Evolutionary conservation across 495 filamentous ascomycete genomes (phyloP).

Genomic region (Penicillium paxilli): DNA sequence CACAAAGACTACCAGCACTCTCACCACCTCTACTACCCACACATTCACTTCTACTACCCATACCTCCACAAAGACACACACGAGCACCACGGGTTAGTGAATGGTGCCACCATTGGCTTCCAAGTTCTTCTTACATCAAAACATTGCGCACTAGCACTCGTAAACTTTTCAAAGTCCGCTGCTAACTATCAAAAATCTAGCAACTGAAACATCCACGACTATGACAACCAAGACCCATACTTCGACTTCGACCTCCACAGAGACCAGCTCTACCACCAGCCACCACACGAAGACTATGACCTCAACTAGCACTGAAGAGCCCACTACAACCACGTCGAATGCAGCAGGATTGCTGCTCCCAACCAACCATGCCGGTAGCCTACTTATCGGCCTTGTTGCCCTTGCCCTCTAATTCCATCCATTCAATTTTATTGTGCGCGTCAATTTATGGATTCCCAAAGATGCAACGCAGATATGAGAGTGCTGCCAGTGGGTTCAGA

Average conservation of each 20-base stretch:
- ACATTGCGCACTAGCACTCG: too few relatives aligned
- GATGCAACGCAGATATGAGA: background rate
- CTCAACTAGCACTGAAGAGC: conserved; percentile 15
- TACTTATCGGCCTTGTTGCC: conserved; percentile 25
- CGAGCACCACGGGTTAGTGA: background rate
- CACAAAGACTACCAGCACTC: background rate
- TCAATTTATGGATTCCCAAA: background rate
- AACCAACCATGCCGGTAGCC: conserved; percentile 27
- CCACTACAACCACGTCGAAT: conserved; percentile 16
- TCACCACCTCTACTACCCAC: background rate
- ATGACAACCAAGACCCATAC: conserved; percentile 1
- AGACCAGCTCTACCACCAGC: conserved; percentile 18
- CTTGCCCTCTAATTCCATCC: conserved; percentile 21
- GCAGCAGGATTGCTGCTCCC: conserved; percentile 25
- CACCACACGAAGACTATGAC: conserved; percentile 13
- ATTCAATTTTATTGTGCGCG: too few relatives aligned
- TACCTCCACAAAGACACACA: background rate
- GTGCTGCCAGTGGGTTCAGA: background rate
- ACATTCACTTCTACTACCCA: background rate
- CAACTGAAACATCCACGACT: too few relatives aligned
- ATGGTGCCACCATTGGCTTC: background rate
- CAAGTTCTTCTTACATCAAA: background rate
- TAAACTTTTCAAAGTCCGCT: background rate
- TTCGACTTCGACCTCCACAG: conserved; percentile 11
- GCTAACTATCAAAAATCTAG: too few relatives aligned